Evolutionary conservation across 768 basidiomycete genomes (phyloP).

Genomic region (Tricholoma hemisulphureum): DNA sequence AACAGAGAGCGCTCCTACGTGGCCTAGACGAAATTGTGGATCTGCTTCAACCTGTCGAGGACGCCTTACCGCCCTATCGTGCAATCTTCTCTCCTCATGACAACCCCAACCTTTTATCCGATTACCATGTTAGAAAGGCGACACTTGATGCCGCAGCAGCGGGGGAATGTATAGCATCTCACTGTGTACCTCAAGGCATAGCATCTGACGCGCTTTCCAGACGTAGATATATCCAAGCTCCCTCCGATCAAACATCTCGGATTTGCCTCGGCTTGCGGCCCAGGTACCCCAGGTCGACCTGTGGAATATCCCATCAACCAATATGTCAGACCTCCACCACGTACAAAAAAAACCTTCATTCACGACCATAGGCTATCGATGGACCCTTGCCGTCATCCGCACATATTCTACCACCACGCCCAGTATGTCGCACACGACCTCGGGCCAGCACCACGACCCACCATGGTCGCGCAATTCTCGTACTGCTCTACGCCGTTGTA

Average conservation of each 20-base stretch:
- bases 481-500: constrained; percentile 31
- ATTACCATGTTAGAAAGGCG: constrained; percentile 29
- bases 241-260: constrained; percentile 18
- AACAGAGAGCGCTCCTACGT: constrained; percentile 18
- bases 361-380: constrained; percentile 42
- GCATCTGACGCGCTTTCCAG: constrained; percentile 10
- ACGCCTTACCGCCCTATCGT: constrained; percentile 38
- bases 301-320: constrained; percentile 23
- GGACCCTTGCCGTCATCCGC: constrained; percentile 42
- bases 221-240: constrained; percentile 17
- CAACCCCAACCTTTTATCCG: constrained; percentile 34
- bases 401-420: constrained; percentile 39
- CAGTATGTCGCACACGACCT: constrained; percentile 41
- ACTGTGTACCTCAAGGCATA: neutral
- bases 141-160: constrained; percentile 32
- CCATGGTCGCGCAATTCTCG: constrained; percentile 44
- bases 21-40: constrained; percentile 27
- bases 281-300: constrained; percentile 28
- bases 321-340: constrained; percentile 17
- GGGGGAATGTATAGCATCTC: constrained; percentile 25
- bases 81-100: constrained; percentile 42
- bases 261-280: constrained; percentile 30
- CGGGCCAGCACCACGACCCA: constrained; percentile 35
- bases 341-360: constrained; percentile 38
- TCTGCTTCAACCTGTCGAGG: constrained; percentile 37